phyloP scores from a whole-genome alignment of 2,329 filamentous ascomycete species.

The Sclerotinia minor region DNA sequence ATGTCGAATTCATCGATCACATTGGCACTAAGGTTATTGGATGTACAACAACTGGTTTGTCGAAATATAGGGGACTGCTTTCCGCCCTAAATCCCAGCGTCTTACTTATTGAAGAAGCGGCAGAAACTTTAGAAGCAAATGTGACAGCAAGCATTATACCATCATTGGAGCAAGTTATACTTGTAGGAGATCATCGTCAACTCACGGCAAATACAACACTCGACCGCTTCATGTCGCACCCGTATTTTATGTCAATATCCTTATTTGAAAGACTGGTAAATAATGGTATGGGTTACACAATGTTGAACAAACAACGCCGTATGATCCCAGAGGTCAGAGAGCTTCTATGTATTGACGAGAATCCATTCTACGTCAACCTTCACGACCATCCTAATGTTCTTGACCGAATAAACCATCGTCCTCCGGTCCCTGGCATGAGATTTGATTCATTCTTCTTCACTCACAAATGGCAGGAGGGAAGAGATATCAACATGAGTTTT shows the following conservation, averaged over 20 bases:
- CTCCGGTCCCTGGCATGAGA: constrained; percentile 63
- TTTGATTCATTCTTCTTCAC: constrained; percentile 61
- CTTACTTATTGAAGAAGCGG: constrained; percentile 69
- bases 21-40: constrained; percentile 46
- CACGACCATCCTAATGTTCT: constrained; percentile 59
- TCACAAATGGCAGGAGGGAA: constrained; percentile 65
- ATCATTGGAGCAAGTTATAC: constrained; percentile 62
- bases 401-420: constrained; percentile 51
- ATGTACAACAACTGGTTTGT: constrained; percentile 65
- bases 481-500: constrained; percentile 63
- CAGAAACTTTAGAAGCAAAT: constrained; percentile 57
- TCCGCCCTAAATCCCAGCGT: constrained; percentile 60
- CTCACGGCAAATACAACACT: constrained; percentile 62
- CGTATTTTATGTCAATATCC: constrained; percentile 62
- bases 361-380: constrained; percentile 61
- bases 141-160: constrained; percentile 61
- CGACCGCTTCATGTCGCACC: constrained; percentile 53
- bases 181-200: constrained; percentile 71
- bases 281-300: constrained; percentile 56
- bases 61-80: constrained; percentile 66
- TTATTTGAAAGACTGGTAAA: constrained; percentile 67
- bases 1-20: constrained; percentile 58
- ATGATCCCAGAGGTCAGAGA: constrained; percentile 70
- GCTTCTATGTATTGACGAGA: constrained; percentile 47
- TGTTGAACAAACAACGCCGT: constrained; percentile 60